phyloP scores from a whole-genome alignment of 257 asterid species.

The Solanum sparsipilum region DNA sequence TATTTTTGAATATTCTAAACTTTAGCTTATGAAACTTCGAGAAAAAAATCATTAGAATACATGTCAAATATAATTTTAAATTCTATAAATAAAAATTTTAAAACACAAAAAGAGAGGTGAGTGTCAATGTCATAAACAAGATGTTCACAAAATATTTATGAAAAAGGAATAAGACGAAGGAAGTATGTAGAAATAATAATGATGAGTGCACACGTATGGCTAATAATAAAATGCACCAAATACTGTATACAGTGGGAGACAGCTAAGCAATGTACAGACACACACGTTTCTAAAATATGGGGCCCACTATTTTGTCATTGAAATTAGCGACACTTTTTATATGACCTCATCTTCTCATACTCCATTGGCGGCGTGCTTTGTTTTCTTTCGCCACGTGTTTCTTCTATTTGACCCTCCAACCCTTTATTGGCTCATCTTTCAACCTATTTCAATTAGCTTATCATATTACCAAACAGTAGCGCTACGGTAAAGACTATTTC shows the following conservation, averaged over 20 bases:
- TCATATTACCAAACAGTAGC: no score
- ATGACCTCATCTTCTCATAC: conserved; percentile 6
- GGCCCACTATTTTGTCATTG: background rate
- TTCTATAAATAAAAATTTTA: no score
- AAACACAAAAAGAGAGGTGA: background rate
- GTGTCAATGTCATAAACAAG: no score
- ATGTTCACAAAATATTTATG: no score
- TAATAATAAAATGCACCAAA: background rate
- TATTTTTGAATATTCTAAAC: background rate
- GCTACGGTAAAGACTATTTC: no score
- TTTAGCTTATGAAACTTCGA: background rate
- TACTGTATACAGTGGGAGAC: conserved; percentile 11
- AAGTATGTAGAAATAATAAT: background rate
- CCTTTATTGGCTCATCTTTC: background rate
- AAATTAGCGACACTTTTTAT: background rate
- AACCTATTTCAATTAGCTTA: background rate
- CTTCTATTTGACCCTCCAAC: background rate
- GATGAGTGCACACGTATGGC: conserved; percentile 3
- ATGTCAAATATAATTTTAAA: no score
- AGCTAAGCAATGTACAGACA: conserved; percentile 34
- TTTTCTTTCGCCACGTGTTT: background rate
- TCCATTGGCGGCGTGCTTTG: conserved; percentile 17
- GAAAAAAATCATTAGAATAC: no score
- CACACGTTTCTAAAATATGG: background rate
- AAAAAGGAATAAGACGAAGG: background rate